Conservation (phyloP, 1,284 basidiomycete genomes). For the Thelephora terrestris region DNA sequence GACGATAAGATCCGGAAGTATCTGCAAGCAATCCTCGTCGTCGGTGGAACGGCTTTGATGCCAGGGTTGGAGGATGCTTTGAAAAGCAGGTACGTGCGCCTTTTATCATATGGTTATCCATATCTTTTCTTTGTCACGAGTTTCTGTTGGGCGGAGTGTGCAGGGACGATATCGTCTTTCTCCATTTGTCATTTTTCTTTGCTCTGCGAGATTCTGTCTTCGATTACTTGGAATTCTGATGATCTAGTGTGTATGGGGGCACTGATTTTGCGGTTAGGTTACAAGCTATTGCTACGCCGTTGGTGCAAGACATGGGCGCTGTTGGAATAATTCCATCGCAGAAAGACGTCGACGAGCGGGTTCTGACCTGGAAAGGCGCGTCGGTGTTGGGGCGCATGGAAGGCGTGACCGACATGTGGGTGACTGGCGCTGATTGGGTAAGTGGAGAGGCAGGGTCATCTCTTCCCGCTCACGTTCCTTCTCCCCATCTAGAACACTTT, state of each 20-base stretch:
- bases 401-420: conserved; percentile 81
- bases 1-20: conserved; percentile 90
- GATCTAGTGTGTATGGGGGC: conserved; percentile 5
- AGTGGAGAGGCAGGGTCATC: conserved; percentile 19
- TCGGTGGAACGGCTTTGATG: conserved; percentile 72
- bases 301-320: conserved; percentile 73
- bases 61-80: conserved; percentile 71
- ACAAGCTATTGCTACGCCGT: conserved; percentile 76
- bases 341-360: conserved; percentile 84
- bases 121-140: no score
- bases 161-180: no score
- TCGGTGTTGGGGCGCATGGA: conserved; percentile 93
- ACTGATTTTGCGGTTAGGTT: conserved; percentile 35
- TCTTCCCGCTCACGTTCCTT: conserved; percentile 1
- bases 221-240: not conserved
- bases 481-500: conserved; percentile 46
- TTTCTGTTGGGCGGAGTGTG: no score
- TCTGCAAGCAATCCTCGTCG: conserved; percentile 79
- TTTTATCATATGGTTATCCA: not conserved
- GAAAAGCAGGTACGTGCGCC: conserved; percentile 55
- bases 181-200: not conserved
- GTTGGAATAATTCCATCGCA: conserved; percentile 87
- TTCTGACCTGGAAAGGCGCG: conserved; percentile 92
- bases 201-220: not conserved
- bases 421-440: conserved; percentile 84